These are phyloP conservation scores for Asterella californica DNA, from an alignment of 225 moss, liverwort and hornwort species.

Conservation along the genomic window DNA sequence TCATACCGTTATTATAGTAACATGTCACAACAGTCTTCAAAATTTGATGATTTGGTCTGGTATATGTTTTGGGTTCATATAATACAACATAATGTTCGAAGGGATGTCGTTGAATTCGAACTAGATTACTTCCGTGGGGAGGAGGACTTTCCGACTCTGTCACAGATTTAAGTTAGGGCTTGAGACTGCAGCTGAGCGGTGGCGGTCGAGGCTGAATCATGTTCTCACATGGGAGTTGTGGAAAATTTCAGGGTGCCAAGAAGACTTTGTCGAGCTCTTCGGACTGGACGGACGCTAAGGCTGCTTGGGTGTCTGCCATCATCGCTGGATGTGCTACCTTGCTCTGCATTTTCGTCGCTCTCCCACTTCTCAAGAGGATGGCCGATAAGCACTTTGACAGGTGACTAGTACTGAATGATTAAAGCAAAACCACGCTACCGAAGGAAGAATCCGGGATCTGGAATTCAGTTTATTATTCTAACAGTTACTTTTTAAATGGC, in stretches of 20 bases:
- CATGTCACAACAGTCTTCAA: too few species aligned
- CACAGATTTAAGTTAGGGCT: too few species aligned
- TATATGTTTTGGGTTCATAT: too few species aligned
- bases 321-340: conserved; percentile 33
- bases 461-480: too few species aligned
- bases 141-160: too few species aligned
- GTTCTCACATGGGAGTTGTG: background rate
- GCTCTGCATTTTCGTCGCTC: conserved; percentile 24
- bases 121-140: too few species aligned
- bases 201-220: background rate
- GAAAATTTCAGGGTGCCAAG: conserved; percentile 49
- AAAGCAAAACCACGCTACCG: too few species aligned
- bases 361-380: conserved; percentile 49
- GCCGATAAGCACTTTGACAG: conserved; percentile 48
- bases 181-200: too few species aligned
- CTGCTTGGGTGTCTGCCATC: conserved; percentile 52
- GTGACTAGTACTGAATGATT: background rate
- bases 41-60: too few species aligned
- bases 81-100: too few species aligned
- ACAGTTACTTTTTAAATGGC: too few species aligned
- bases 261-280: conserved; percentile 27
- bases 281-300: conserved; percentile 53
- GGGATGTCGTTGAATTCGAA: too few species aligned
- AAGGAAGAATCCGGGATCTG: background rate
- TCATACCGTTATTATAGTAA: background rate